Base-by-base conservation (phyloP, 805 yeast species). In the Ogataea corticis region DNA sequence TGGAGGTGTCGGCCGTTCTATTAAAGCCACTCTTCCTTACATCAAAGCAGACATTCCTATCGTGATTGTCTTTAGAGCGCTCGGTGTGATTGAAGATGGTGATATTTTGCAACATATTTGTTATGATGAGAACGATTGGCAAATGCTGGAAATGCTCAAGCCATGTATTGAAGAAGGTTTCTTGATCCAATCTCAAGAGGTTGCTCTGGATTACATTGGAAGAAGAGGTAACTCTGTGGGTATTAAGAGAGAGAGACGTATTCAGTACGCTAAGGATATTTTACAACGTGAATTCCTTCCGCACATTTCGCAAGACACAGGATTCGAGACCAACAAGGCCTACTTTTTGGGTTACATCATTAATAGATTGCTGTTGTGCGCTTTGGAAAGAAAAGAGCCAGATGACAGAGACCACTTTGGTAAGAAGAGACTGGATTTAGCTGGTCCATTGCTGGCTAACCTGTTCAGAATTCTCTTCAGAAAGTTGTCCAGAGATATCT, bases 361-460 rank as follows among this genome's bases (percentile, higher is more conserved):
- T 46, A 96, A 94, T 71, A 80, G 98, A 69, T 76, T 94, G 71
- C 79, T 94, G 58, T 76, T 94, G 49, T 91, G 97, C 77, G 98
- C 99, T 23, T 76, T 94, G 56, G 99, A 91, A 66, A 85, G 99
- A 76, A 89, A 91, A 57, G 98, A 92, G 66, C 96, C 94, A 50
- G 99, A 94, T 69, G 99, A 94, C 71, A 89, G 99, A 79, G 99
- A 94, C 74, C 99, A 94, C 72, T 94, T 94, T 68, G 99, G 99
- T 68, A 94, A 91, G 70, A 94, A 94, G 73, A 84, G 99, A 73
- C 80, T 94, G 67, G 99, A 94, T 75, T 81, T 94, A 69, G 99
- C 99, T 40, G 99, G 99, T 61, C 99, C 99, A 28, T 75, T 94
- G 66, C 77, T 94, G 63, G 98, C 98, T 51, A 89, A 88, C 68